Percentiles rank a stretch among this genome's conserved stretches.
Conservation (phyloP, 495 filamentous ascomycete genomes). For the Penicillium bovifimosum region DNA sequence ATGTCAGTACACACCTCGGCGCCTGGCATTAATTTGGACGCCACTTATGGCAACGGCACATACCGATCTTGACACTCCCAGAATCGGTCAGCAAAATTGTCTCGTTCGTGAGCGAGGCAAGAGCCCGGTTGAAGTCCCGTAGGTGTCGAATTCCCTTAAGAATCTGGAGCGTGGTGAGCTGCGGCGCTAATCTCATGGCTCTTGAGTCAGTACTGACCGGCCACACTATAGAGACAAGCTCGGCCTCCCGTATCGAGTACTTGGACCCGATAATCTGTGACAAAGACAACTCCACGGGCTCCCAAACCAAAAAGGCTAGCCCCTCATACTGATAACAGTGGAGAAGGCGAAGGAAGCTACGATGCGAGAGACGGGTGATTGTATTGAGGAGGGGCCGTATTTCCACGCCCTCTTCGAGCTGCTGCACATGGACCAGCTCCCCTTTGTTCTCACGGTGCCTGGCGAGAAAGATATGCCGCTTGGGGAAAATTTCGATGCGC, state of each 20-base stretch:
- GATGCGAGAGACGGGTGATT: neutral
- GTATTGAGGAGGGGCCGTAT: neutral
- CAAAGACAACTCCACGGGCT: constrained; percentile 6
- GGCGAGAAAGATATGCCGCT: neutral
- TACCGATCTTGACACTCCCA: neutral
- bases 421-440: constrained; percentile 1
- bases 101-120: neutral
- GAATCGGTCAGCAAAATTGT: neutral
- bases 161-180: no score
- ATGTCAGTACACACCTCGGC: no score
- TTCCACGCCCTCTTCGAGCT: neutral
- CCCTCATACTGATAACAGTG: neutral
- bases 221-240: constrained; percentile 3
- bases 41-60: no score
- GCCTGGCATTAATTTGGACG: no score
- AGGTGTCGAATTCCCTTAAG: neutral
- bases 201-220: constrained; percentile 1
- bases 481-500: neutral
- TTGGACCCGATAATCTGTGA: neutral
- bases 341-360: constrained; percentile 1
- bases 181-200: no score
- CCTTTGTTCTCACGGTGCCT: neutral
- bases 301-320: neutral
- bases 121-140: neutral
- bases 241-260: neutral